These are phyloP conservation scores for Lactarius akahatsu DNA, from an alignment of 768 basidiomycete species.

Conservation along the genomic window DNA sequence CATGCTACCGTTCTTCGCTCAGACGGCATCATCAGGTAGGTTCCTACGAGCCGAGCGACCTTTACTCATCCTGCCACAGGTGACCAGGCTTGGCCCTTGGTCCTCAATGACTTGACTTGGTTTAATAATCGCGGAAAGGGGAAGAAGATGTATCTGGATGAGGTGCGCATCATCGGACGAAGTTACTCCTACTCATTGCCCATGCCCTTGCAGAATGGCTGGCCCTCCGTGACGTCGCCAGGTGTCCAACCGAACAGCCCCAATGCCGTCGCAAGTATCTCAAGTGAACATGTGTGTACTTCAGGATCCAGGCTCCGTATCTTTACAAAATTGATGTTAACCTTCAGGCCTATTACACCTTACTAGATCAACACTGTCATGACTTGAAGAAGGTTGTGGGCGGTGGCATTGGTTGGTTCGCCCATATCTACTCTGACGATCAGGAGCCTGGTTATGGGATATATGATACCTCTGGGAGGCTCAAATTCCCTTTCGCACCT, in stretches of 20 bases:
- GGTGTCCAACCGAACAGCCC: constrained; percentile 67
- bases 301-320: neutral
- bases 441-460: constrained; percentile 72
- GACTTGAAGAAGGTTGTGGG: constrained; percentile 59
- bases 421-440: constrained; percentile 71
- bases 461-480: constrained; percentile 47
- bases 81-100: constrained; percentile 60
- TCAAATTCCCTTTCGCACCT: constrained; percentile 66
- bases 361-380: constrained; percentile 64
- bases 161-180: constrained; percentile 43
- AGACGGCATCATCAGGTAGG: constrained; percentile 54
- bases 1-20: constrained; percentile 69
- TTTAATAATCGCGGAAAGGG: constrained; percentile 61
- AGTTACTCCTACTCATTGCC: neutral
- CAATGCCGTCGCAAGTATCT: constrained; percentile 56
- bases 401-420: constrained; percentile 82
- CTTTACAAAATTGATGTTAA: neutral
- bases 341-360: constrained; percentile 57
- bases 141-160: constrained; percentile 74
- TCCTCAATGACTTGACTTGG: constrained; percentile 60
- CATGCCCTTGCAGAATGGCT: constrained; percentile 57
- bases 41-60: neutral
- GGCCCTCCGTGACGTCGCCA: constrained; percentile 64
- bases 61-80: constrained; percentile 38
- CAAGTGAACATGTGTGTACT: constrained; percentile 51